These are phyloP conservation scores for Prunella vulgaris DNA, from an alignment of 257 asterid genomes.

Conservation along the genomic window DNA sequence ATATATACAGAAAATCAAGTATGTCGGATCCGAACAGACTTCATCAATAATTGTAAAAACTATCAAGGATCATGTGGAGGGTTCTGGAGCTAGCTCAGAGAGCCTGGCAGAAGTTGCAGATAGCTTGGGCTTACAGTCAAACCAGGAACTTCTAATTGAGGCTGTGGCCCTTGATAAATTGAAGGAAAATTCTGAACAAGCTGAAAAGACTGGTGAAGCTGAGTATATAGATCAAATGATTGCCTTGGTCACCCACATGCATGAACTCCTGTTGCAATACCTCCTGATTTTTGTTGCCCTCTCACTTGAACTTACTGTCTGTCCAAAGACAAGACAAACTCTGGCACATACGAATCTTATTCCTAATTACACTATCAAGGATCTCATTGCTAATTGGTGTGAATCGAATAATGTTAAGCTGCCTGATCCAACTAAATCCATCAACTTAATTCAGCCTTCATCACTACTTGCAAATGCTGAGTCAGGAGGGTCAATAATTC, in stretches of 20 bases:
- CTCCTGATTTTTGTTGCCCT: conserved; percentile 85
- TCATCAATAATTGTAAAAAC: conserved; percentile 48
- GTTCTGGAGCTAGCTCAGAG: conserved; percentile 64
- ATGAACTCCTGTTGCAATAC: conserved; percentile 70
- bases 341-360: conserved; percentile 71
- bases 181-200: conserved; percentile 79
- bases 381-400: conserved; percentile 78
- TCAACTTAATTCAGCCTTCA: conserved; percentile 54
- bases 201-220: conserved; percentile 56
- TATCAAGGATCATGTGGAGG: conserved; percentile 56
- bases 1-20: conserved; percentile 55
- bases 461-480: conserved; percentile 51
- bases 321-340: conserved; percentile 87
- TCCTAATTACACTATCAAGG: conserved; percentile 88
- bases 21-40: conserved; percentile 42
- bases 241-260: conserved; percentile 71
- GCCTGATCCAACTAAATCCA: conserved; percentile 58
- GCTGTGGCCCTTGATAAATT: conserved; percentile 85
- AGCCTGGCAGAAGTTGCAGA: conserved; percentile 53
- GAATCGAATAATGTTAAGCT: conserved; percentile 65
- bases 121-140: conserved; percentile 64
- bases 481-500: conserved; percentile 38
- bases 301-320: conserved; percentile 83
- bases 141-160: conserved; percentile 76
- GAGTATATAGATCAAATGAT: conserved; percentile 72